phyloP scores from a whole-genome alignment of 495 filamentous ascomycete genomes.

The Tuber calosporum region DNA sequence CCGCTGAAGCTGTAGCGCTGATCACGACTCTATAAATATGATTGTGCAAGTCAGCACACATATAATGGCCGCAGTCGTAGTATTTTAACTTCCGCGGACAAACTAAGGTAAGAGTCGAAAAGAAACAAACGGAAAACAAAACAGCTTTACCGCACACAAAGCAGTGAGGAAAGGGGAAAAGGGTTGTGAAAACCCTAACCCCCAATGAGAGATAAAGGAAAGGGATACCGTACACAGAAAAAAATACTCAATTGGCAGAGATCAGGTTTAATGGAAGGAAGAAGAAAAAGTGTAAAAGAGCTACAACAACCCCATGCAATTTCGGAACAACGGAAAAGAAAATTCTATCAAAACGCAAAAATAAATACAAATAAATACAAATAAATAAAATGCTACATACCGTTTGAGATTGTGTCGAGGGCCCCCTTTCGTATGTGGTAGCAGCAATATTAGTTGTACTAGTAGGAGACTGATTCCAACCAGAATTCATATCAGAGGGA shows the following conservation, averaged over 20 bases:
- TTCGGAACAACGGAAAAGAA: background rate
- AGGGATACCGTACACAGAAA: background rate
- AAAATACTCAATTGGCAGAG: background rate
- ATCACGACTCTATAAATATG: constrained; percentile 28
- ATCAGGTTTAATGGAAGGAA: background rate
- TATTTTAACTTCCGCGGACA: background rate
- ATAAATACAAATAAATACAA: background rate
- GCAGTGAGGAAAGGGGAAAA: constrained; percentile 3
- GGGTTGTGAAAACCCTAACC: constrained; percentile 2
- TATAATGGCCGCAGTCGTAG: background rate
- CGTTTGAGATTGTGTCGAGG: constrained; percentile 35
- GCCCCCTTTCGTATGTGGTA: constrained; percentile 30
- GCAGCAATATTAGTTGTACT: constrained; percentile 12
- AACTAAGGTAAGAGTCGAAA: background rate
- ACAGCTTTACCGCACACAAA: background rate
- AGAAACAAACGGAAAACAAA: background rate
- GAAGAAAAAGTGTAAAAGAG: background rate
- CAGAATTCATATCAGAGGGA: constrained; percentile 38
- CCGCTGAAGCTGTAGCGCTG: constrained; percentile 34
- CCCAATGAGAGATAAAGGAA: constrained; percentile 4
- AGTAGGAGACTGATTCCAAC: constrained; percentile 24
- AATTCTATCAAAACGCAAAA: constrained; percentile 1
- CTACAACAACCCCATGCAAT: constrained; percentile 8
- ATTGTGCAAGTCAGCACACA: constrained; percentile 7
- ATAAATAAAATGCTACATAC: constrained; percentile 28